A percentile compares a stretch with the other conserved stretches of the same genome.
Evolutionary conservation across 2,329 filamentous ascomycete genomes (phyloP).

Genomic region (Rutstroemia sp.): DNA sequence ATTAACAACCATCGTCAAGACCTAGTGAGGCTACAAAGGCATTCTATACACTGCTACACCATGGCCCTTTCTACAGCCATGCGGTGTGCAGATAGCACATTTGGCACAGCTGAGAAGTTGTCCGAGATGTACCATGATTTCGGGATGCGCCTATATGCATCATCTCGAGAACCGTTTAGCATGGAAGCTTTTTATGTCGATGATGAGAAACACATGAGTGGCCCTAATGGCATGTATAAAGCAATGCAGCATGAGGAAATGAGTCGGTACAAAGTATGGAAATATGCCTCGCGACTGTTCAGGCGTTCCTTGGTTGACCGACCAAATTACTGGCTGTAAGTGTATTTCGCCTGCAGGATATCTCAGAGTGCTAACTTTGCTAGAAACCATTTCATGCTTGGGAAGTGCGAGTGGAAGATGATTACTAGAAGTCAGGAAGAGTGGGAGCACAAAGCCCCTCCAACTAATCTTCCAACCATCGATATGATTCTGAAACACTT

Average conservation of each 20-base stretch:
- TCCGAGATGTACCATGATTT: conserved; percentile 64
- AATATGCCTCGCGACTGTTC: conserved; percentile 55
- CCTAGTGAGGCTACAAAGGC: conserved; percentile 30
- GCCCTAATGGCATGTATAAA: conserved; percentile 49
- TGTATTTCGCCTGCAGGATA: conserved; percentile 14
- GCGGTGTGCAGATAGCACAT: conserved; percentile 45
- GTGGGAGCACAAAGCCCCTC: conserved; percentile 31
- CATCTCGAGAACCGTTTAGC: conserved; percentile 57
- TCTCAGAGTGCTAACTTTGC: conserved; percentile 19
- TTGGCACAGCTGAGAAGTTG: conserved; percentile 47
- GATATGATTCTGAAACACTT: conserved; percentile 49
- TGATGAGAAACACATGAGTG: conserved; percentile 53
- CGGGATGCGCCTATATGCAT: conserved; percentile 60
- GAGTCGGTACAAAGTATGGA: conserved; percentile 54
- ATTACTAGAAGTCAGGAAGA: conserved; percentile 40
- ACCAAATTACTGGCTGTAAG: conserved; percentile 55
- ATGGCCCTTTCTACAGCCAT: conserved; percentile 60
- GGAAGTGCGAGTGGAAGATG: conserved; percentile 70
- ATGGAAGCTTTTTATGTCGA: conserved; percentile 60
- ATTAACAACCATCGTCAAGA: conserved; percentile 32
- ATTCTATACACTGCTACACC: conserved; percentile 39
- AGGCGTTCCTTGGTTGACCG: conserved; percentile 49
- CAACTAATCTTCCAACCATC: conserved; percentile 20
- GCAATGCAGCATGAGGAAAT: conserved; percentile 49
- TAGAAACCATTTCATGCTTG: conserved; percentile 59